These are phyloP conservation scores for Pugionium dolabratum DNA, from an alignment of 345 rosid species.

Conservation along the genomic window DNA sequence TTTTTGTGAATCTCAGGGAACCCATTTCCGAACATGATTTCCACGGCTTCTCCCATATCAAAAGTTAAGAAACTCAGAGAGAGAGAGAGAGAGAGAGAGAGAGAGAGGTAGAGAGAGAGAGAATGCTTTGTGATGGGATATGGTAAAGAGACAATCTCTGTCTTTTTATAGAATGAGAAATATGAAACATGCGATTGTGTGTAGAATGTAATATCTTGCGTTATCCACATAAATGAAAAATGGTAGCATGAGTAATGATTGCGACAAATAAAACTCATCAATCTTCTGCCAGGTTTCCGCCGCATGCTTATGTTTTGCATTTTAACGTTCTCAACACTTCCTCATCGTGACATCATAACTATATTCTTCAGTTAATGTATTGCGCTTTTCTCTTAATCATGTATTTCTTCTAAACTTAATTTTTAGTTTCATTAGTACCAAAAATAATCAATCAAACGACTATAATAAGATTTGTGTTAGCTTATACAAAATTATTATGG, in stretches of 20 bases:
- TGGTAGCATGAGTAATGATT: constrained; percentile 39
- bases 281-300: constrained; percentile 24
- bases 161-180: neutral
- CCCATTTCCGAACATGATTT: constrained; percentile 40
- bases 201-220: constrained; percentile 2
- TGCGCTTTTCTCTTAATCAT: neutral
- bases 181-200: neutral
- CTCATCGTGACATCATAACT: constrained; percentile 35
- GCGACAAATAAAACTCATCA: constrained; percentile 19
- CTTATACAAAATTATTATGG: too few relatives aligned
- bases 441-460: too few relatives aligned
- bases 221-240: constrained; percentile 21
- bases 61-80: neutral
- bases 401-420: neutral
- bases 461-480: too few relatives aligned
- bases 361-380: neutral
- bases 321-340: constrained; percentile 26
- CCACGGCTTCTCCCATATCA: constrained; percentile 77
- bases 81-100: neutral
- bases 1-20: constrained; percentile 53
- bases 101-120: neutral
- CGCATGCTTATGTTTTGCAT: constrained; percentile 34
- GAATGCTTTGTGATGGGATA: constrained; percentile 20
- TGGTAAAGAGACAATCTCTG: constrained; percentile 25
- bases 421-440: neutral